phyloP scores from a whole-genome alignment of 2,329 filamentous ascomycete genomes.

The Colletotrichum phormii region DNA sequence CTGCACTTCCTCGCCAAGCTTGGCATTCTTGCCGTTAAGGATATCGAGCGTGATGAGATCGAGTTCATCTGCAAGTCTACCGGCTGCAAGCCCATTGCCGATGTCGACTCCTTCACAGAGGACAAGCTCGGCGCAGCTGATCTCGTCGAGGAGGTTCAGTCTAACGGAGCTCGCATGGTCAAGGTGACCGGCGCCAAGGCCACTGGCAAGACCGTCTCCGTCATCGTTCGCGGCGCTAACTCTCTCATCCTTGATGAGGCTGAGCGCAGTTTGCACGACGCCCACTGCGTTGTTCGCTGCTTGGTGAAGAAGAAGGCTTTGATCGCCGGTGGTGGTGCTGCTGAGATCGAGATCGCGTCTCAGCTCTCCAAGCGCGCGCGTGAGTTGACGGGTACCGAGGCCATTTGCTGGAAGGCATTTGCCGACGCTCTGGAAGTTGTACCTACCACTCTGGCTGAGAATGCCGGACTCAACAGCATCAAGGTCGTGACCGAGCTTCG shows the following conservation, averaged over 20 bases:
- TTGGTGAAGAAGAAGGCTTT: conserved; percentile 99
- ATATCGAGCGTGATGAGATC: conserved; percentile 98
- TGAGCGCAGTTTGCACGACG: conserved; percentile 95
- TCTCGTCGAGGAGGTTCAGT: conserved; percentile 90
- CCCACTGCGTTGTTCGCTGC: conserved; percentile 96
- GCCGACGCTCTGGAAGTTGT: conserved; percentile 98
- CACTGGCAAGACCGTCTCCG: conserved; percentile 88
- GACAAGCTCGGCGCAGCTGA: conserved; percentile 97
- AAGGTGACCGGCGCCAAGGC: conserved; percentile 93
- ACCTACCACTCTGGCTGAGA: conserved; percentile 95
- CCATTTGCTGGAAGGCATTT: conserved; percentile 99
- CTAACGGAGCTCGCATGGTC: conserved; percentile 89
- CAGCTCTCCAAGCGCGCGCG: conserved; percentile 85
- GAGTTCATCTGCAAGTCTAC: conserved; percentile 99
- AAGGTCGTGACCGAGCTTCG: conserved; percentile 97
- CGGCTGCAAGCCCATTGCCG: conserved; percentile 98
- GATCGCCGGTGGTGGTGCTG: conserved; percentile 94
- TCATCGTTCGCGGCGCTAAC: conserved; percentile 96
- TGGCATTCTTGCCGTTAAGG: conserved; percentile 95
- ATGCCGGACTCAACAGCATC: conserved; percentile 97
- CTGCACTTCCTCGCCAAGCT: conserved; percentile 98
- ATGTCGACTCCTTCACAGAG: conserved; percentile 98
- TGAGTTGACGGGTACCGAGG: conserved; percentile 88
- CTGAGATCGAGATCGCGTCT: conserved; percentile 95
- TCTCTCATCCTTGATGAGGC: conserved; percentile 94